Conservation (phyloP, 1,284 basidiomycete genomes). For the Blastosporella zonata region DNA sequence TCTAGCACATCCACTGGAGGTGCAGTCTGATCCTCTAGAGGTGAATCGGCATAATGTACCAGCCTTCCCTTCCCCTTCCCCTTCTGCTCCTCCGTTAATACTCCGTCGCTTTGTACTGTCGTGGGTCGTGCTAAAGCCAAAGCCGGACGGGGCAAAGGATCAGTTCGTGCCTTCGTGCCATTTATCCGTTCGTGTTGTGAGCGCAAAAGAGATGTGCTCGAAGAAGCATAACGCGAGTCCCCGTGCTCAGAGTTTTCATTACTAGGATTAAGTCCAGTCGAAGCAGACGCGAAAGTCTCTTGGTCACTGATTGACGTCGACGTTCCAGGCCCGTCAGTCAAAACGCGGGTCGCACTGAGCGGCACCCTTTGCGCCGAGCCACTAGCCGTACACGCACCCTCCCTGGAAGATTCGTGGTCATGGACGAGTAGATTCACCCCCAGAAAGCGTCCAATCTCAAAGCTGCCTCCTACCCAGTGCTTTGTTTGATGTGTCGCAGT, state of each 20-base stretch:
- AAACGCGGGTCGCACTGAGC: not conserved
- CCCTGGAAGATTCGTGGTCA: conserved; percentile 21
- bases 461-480: conserved; percentile 70
- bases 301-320: conserved; percentile 12
- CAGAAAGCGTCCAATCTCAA: conserved; percentile 68
- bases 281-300: conserved; percentile 19
- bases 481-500: conserved; percentile 21
- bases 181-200: conserved; percentile 6
- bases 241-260: conserved; percentile 2
- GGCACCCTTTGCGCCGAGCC: conserved; percentile 11
- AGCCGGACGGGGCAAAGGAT: conserved; percentile 21
- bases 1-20: conserved; percentile 59
- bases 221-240: conserved; percentile 11
- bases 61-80: conserved; percentile 34
- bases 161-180: conserved; percentile 17
- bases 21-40: conserved; percentile 31
- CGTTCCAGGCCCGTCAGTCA: conserved; percentile 7
- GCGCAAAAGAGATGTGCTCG: conserved; percentile 20
- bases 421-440: conserved; percentile 55
- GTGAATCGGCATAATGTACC: conserved; percentile 38
- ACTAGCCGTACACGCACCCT: conserved; percentile 4
- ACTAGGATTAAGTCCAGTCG: conserved; percentile 8
- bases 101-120: conserved; percentile 20
- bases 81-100: conserved; percentile 22
- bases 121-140: conserved; percentile 18